phyloP scores from a whole-genome alignment of 257 asterid species.

The Forsythia viridissima region DNA sequence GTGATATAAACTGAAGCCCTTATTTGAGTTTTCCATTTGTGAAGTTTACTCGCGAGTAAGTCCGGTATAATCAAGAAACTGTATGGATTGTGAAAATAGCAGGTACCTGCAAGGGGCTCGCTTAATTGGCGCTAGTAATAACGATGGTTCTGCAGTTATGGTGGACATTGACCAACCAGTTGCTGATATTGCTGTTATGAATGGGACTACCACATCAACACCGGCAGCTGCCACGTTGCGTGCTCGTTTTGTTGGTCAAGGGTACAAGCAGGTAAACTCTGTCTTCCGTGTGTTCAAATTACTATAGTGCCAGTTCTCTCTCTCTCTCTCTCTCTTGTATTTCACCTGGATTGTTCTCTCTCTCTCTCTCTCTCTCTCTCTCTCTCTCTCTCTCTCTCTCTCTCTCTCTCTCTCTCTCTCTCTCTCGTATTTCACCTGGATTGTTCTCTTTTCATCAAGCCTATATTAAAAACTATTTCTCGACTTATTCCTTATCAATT shows the following conservation, averaged over 20 bases:
- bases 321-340: neutral
- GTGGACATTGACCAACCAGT: constrained; percentile 33
- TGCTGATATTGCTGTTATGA: constrained; percentile 38
- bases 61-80: neutral
- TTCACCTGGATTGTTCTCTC: neutral
- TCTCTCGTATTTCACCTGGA: neutral
- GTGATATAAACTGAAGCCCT: neutral
- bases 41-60: neutral
- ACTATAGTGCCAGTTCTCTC: no score
- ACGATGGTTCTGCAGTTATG: constrained; percentile 26
- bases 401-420: no score
- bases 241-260: constrained; percentile 86
- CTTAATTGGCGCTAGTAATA: constrained; percentile 44
- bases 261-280: constrained; percentile 78
- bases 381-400: no score
- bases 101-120: constrained; percentile 90
- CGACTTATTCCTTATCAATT: neutral
- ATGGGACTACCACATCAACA: constrained; percentile 25
- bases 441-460: neutral
- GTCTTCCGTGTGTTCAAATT: neutral
- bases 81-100: constrained; percentile 22
- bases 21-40: neutral
- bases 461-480: no score
- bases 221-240: constrained; percentile 49
- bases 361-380: no score